Conservation (phyloP, 768 basidiomycete species). For the Krasilnikovozyma curviuscula region DNA sequence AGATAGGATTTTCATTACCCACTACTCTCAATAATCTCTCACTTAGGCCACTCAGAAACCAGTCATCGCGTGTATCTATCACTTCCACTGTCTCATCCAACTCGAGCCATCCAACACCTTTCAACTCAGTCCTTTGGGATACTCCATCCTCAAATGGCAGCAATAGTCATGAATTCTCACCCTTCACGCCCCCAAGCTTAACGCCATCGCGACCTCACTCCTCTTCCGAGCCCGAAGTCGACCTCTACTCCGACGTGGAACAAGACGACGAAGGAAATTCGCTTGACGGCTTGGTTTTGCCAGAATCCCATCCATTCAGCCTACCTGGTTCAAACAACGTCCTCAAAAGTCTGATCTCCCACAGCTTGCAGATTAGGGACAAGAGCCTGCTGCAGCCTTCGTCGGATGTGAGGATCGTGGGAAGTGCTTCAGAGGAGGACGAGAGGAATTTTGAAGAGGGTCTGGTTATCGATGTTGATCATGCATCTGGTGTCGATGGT, state of each 20-base stretch:
- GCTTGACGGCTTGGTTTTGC: constrained; percentile 62
- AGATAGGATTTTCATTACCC: constrained; percentile 63
- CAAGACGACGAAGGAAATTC: constrained; percentile 35
- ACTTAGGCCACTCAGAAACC: constrained; percentile 57
- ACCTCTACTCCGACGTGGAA: constrained; percentile 21
- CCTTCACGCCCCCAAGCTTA: not conserved
- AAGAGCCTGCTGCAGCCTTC: constrained; percentile 27
- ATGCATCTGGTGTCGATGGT: constrained; percentile 22
- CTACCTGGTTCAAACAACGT: not conserved
- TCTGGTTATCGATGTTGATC: constrained; percentile 62
- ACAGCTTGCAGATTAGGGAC: constrained; percentile 14
- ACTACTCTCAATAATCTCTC: constrained; percentile 63
- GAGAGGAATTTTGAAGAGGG: constrained; percentile 77
- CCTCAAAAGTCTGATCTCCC: constrained; percentile 1
- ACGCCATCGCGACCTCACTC: not conserved
- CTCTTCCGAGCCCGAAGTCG: constrained; percentile 69
- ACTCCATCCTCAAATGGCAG: not conserved
- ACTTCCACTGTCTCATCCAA: constrained; percentile 46
- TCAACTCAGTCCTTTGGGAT: not conserved
- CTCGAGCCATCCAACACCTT: not conserved
- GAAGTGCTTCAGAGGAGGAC: not conserved
- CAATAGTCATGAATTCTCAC: not conserved
- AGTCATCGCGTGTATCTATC: constrained; percentile 61
- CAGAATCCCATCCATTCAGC: constrained; percentile 41
- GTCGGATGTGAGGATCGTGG: constrained; percentile 1